These are phyloP conservation scores for Asclepias syriaca DNA, from an alignment of 257 asterid genomes.

Conservation along the genomic window DNA sequence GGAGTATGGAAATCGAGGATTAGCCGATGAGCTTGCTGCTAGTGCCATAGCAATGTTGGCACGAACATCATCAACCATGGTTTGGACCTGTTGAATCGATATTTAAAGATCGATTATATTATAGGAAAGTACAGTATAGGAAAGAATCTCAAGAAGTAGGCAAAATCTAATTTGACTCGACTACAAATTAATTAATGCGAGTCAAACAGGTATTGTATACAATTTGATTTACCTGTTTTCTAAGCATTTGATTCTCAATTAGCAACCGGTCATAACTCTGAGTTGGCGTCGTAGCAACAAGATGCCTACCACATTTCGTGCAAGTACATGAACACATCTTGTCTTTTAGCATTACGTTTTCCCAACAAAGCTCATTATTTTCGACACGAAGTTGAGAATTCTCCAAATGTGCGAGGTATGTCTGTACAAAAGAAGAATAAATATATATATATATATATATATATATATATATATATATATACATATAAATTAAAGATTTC, in stretches of 20 bases:
- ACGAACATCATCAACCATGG: too few relatives aligned
- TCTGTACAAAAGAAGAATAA: neutral
- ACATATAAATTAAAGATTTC: too few relatives aligned
- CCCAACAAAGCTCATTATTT: constrained; percentile 16
- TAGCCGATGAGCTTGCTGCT: neutral
- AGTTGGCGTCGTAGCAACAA: neutral
- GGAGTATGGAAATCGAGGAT: too few relatives aligned
- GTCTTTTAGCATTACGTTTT: constrained; percentile 15
- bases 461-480: too few relatives aligned
- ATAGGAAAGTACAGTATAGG: too few relatives aligned
- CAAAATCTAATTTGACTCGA: too few relatives aligned
- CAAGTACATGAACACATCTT: constrained; percentile 2
- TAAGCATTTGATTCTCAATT: constrained; percentile 15
- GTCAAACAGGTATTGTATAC: too few relatives aligned
- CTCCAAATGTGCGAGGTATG: constrained; percentile 12
- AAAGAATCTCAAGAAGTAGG: too few relatives aligned
- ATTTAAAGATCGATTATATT: too few relatives aligned
- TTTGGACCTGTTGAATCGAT: neutral
- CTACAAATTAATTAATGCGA: too few relatives aligned
- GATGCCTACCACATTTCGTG: constrained; percentile 6
- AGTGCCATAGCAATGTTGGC: neutral
- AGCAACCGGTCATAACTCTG: constrained; percentile 6
- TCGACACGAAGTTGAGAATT: constrained; percentile 17
- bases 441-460: too few relatives aligned
- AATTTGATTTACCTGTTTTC: constrained; percentile 18